Evolutionary conservation across 1,139 yeast species (phyloP), one percentile per base, ranked within the genome.

Genomic region (Kodamaea ohmeri): DNA sequence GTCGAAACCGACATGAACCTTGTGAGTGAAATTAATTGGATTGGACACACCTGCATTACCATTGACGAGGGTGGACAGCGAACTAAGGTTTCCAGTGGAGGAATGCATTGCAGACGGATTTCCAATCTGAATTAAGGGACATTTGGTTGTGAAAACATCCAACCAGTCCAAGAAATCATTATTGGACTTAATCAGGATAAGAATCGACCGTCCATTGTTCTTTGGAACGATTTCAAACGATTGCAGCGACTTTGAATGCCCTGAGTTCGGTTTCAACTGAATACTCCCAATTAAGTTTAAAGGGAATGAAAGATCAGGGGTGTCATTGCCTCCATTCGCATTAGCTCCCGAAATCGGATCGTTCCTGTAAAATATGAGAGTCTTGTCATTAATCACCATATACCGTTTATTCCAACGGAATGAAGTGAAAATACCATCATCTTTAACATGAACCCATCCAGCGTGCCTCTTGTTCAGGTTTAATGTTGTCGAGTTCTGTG

Each of bases 371-470:
- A 92, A 78, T 44, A 83, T 84, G 43, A 92, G 66, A 28, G 82
- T 77, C 40, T 83, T 75, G 48, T 89, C 96, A 50, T 78, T 78
- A 37, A 92, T 68, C 9, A 86, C 82, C 66, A 90, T 69, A 58
- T 71, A 90, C 50, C 95, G 76, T 56, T 89, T 89, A 44, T 90
- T 89, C 97, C 97, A 92, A 50, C 95, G 70, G 58, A 90, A 88
- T 11, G 89, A 78, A 46, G 87, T 76, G 53, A 71, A 71, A 25
- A 86, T 61, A 16, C 96, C 96, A 51, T 90, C 97, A 52, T 90
- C 97, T 58, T 88, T 89, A 40, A 88, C 81, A 40, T 87, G 86
- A 18, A 87, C 90, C 95, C 96, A 90, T 0, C 97, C 97, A 16
- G 65, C 50, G 40, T 65, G 67, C 24, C 71, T 54, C 41, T 63